Conservation (phyloP, 2,329 filamentous ascomycete genomes). For the Claviceps quebecensis region DNA sequence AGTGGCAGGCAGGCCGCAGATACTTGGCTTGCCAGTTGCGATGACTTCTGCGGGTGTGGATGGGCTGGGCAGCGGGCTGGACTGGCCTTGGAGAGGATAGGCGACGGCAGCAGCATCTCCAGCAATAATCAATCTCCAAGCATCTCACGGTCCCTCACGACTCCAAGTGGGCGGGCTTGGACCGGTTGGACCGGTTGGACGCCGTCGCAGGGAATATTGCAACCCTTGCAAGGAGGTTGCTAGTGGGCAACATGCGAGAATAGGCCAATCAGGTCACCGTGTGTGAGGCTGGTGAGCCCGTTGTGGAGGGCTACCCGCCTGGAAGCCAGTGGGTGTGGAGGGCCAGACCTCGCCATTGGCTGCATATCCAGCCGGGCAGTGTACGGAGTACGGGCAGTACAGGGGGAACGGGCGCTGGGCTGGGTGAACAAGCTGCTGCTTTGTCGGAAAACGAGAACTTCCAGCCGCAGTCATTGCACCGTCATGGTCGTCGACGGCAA, state of each 20-base stretch:
- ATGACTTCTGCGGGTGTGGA: not conserved
- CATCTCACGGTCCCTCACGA: no score
- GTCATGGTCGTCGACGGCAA: no score
- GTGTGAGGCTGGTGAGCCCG: not conserved
- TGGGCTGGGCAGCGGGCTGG: not conserved
- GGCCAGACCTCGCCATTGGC: not conserved
- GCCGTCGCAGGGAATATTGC: no score
- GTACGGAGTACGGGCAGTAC: not conserved
- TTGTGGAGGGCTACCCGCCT: not conserved
- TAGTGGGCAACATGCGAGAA: not conserved
- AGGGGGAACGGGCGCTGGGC: not conserved
- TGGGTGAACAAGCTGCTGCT: not conserved
- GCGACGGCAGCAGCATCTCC: no score
- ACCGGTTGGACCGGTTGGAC: no score
- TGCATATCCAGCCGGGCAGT: not conserved
- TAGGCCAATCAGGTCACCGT: not conserved
- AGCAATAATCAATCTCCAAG: no score
- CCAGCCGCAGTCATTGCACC: not conserved
- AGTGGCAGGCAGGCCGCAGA: not conserved
- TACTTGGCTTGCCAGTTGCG: not conserved
- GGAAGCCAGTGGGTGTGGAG: not conserved
- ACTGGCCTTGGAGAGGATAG: no score
- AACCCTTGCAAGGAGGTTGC: not conserved
- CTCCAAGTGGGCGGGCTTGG: no score
- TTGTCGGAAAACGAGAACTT: not conserved